Percentiles rank a stretch among this genome's conserved stretches.
phyloP scores from a whole-genome alignment of 164 flowering plant species.

The Berberis thunbergii region DNA sequence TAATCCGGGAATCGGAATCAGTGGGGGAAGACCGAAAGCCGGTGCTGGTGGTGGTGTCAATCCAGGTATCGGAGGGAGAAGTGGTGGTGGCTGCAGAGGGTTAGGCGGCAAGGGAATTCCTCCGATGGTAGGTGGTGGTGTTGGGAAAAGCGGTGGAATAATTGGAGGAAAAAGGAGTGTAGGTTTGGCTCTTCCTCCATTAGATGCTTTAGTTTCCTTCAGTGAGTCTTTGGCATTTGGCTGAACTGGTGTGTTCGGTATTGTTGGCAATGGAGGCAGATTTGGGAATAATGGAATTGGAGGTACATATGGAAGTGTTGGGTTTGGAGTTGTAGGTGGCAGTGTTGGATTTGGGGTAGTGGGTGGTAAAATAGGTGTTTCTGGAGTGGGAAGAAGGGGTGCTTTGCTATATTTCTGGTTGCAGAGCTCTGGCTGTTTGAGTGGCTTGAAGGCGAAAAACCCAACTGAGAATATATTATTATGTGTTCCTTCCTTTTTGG shows the following conservation, averaged over 20 bases:
- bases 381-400: not conserved
- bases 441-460: too few species aligned
- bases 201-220: not conserved
- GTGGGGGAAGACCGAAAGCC: slow-evolving; percentile 16
- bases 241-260: not conserved
- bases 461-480: too few species aligned
- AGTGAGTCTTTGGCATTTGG: not conserved
- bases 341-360: not conserved
- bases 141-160: slow-evolving; percentile 9
- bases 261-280: slow-evolving; percentile 5
- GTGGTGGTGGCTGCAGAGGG: slow-evolving; percentile 34
- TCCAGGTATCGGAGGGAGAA: slow-evolving; percentile 15
- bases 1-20: slow-evolving; percentile 17
- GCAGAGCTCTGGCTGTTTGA: too few species aligned
- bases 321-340: not conserved
- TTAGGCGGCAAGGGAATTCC: slow-evolving; percentile 22
- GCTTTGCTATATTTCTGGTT: too few species aligned
- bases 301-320: not conserved
- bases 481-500: too few species aligned
- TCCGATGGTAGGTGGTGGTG: slow-evolving; percentile 13
- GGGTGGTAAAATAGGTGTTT: not conserved
- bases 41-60: slow-evolving; percentile 16
- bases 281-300: not conserved
- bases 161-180: slow-evolving; percentile 13
- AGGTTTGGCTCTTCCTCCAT: slow-evolving; percentile 6